These are phyloP conservation scores for Coix lacrymajobi DNA, from an alignment of 176 grass and related monocot genomes.

Conservation along the genomic window DNA sequence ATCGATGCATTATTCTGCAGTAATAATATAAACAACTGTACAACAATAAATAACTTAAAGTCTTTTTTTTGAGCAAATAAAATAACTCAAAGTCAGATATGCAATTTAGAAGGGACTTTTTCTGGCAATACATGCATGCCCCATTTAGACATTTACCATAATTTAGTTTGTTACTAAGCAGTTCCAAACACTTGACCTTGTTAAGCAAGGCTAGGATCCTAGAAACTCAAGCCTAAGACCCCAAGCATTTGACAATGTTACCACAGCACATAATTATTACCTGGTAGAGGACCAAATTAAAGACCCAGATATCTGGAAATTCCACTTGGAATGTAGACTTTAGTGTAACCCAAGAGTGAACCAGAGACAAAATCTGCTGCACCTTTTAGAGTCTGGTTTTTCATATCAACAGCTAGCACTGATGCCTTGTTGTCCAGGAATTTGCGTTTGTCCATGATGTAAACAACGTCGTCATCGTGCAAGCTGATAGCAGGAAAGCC, in stretches of 20 bases:
- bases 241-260: background rate
- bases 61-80: no score
- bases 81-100: no score
- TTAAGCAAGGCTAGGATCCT: background rate
- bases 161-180: no score
- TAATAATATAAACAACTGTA: no score
- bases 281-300: background rate
- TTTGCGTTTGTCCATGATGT: background rate
- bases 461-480: slow-evolving; percentile 14
- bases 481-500: slow-evolving; percentile 6
- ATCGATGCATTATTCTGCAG: no score
- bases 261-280: background rate
- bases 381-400: background rate
- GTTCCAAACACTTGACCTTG: background rate
- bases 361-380: background rate
- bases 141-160: no score
- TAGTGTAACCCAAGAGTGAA: background rate
- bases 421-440: background rate
- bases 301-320: slow-evolving; percentile 1
- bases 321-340: background rate
- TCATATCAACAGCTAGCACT: slow-evolving; percentile 11
- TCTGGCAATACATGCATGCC: no score
- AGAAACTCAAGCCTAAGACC: background rate
- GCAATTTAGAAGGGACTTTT: no score
- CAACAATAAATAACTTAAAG: no score